Percentiles rank a stretch among this genome's conserved stretches.
Conservation (phyloP, 176 grass and related monocot species). For the Ananas comosus region DNA sequence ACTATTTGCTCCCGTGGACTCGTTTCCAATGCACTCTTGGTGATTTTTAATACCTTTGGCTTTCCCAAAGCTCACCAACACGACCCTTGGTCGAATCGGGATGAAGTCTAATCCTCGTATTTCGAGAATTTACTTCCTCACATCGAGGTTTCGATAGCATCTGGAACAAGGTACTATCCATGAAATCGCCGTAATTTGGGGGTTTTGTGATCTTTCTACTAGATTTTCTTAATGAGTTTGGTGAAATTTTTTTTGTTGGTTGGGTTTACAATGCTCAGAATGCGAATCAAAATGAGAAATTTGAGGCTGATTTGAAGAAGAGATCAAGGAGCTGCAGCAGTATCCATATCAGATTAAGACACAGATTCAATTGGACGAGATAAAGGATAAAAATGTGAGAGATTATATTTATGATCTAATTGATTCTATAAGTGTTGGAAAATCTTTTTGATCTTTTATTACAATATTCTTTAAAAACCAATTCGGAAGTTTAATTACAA, state of each 20-base stretch:
- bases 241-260: neutral
- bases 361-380: conserved; percentile 97
- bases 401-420: neutral
- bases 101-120: too few relatives aligned
- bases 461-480: too few relatives aligned
- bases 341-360: conserved; percentile 99
- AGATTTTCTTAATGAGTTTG: neutral
- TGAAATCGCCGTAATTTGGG: neutral
- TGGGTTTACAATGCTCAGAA: conserved; percentile 97
- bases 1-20: too few relatives aligned
- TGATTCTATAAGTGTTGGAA: too few relatives aligned
- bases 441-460: too few relatives aligned
- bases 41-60: too few relatives aligned
- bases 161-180: conserved; percentile 71
- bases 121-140: too few relatives aligned
- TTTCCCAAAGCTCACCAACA: too few relatives aligned
- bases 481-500: too few relatives aligned
- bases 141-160: conserved; percentile 93
- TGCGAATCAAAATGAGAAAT: conserved; percentile 99
- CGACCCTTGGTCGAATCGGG: too few relatives aligned
- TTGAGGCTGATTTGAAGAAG: conserved; percentile 98
- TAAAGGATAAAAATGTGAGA: conserved; percentile 97
- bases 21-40: too few relatives aligned
- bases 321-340: conserved; percentile 96
- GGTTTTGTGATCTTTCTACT: neutral